phyloP scores from a whole-genome alignment of 441 rosid species.

The Macaranga tanarius region DNA sequence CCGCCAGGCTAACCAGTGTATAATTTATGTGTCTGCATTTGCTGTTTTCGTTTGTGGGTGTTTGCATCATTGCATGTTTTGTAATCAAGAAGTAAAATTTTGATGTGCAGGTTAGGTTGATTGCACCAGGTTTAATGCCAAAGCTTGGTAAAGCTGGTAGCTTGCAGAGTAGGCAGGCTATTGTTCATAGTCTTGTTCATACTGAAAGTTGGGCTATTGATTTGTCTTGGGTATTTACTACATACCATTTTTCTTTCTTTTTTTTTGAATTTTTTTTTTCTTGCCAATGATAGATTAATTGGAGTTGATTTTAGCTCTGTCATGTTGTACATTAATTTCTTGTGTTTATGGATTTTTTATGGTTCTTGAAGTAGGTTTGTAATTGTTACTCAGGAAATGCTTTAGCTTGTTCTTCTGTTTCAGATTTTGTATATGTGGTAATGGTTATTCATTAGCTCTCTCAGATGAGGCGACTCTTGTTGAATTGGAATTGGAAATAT shows the following conservation, averaged over 20 bases:
- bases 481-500: background rate
- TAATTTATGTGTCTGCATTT: background rate
- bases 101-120: slow-evolving; percentile 64
- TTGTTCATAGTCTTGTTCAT: slow-evolving; percentile 85
- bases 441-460: no score
- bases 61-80: no score
- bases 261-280: background rate
- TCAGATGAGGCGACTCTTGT: no score
- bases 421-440: no score
- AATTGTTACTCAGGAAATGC: no score
- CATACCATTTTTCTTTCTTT: background rate
- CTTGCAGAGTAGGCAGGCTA: slow-evolving; percentile 88
- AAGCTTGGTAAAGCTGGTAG: slow-evolving; percentile 93
- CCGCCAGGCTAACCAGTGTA: slow-evolving; percentile 71
- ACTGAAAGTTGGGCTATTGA: slow-evolving; percentile 96
- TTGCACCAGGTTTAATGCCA: slow-evolving; percentile 87
- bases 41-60: no score
- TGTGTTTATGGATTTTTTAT: no score
- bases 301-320: background rate
- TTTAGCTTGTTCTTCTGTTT: no score
- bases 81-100: background rate
- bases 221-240: slow-evolving; percentile 70
- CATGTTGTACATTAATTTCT: background rate
- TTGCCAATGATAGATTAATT: background rate
- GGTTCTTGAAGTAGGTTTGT: no score